These are phyloP conservation scores for Lentinula detonsa DNA, from an alignment of 768 basidiomycete genomes.

Conservation along the genomic window DNA sequence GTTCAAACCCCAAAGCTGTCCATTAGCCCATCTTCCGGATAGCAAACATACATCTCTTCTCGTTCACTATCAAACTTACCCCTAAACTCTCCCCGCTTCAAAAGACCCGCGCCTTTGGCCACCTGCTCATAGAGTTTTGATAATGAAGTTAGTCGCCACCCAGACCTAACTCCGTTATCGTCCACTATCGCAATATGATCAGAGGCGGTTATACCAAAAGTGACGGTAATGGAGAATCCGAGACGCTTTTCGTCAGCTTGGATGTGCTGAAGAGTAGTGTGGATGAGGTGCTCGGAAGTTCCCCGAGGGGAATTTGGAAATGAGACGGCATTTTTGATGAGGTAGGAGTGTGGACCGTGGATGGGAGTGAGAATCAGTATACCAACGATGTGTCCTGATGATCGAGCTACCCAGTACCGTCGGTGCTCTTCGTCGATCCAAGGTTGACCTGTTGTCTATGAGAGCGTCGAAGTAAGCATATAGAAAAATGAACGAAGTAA, in stretches of 20 bases:
- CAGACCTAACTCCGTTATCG: constrained; percentile 14
- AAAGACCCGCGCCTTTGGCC: constrained; percentile 29
- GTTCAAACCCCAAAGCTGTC: too few species aligned
- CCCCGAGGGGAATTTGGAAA: constrained; percentile 50
- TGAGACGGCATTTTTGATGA: constrained; percentile 50
- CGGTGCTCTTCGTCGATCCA: constrained; percentile 53
- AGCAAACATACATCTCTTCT: constrained; percentile 5
- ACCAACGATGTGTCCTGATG: constrained; percentile 35
- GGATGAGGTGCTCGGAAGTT: constrained; percentile 47
- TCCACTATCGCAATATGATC: constrained; percentile 8
- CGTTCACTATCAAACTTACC: constrained; percentile 18
- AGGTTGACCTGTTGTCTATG: constrained; percentile 39
- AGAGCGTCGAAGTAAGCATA: not conserved
- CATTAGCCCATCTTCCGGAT: not conserved
- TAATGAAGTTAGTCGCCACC: constrained; percentile 40
- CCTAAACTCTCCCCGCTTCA: constrained; percentile 38
- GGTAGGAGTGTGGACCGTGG: constrained; percentile 29
- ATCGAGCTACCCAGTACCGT: constrained; percentile 48
- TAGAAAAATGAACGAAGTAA: not conserved
- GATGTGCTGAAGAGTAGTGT: constrained; percentile 36
- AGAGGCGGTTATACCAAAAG: constrained; percentile 45
- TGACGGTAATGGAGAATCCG: constrained; percentile 26
- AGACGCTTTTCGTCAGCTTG: constrained; percentile 23
- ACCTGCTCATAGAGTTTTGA: constrained; percentile 37
- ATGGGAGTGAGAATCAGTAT: constrained; percentile 47